A percentile compares a stretch with the other conserved stretches of the same genome.
These are phyloP conservation scores for Austroboletus novae-zelandiae DNA, from an alignment of 1,284 basidiomycete genomes.

Conservation along the genomic window DNA sequence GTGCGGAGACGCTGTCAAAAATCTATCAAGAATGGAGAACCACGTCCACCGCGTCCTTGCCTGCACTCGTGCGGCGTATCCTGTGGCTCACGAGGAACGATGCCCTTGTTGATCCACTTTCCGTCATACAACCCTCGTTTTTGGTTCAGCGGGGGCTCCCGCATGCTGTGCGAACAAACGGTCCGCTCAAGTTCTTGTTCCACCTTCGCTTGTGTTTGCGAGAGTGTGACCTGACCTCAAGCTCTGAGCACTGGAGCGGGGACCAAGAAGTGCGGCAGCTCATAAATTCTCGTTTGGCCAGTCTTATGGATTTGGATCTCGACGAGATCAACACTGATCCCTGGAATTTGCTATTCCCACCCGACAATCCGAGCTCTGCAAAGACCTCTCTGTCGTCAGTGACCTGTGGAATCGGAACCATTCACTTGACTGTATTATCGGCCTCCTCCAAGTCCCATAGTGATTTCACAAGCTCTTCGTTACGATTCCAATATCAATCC, in stretches of 20 bases:
- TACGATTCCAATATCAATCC: constrained; percentile 29
- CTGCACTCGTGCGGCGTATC: constrained; percentile 43
- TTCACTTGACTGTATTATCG: constrained; percentile 21
- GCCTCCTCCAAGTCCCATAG: constrained; percentile 23
- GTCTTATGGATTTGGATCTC: constrained; percentile 44
- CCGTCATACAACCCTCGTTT: constrained; percentile 77
- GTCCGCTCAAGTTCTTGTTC: constrained; percentile 67
- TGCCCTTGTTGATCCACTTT: constrained; percentile 67
- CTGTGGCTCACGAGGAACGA: constrained; percentile 47
- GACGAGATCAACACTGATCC: constrained; percentile 32
- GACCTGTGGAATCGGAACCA: constrained; percentile 19
- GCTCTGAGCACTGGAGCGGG: constrained; percentile 7
- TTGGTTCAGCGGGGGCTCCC: constrained; percentile 72
- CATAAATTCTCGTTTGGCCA: constrained; percentile 40
- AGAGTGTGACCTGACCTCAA: constrained; percentile 9
- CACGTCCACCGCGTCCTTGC: constrained; percentile 29
- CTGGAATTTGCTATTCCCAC: constrained; percentile 31
- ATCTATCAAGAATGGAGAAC: constrained; percentile 27
- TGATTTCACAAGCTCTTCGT: constrained; percentile 22
- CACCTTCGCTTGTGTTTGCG: constrained; percentile 63
- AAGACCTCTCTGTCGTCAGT: constrained; percentile 14
- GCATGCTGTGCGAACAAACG: constrained; percentile 59
- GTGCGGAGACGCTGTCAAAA: constrained; percentile 24
- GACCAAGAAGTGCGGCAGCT: constrained; percentile 27
- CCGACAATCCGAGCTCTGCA: constrained; percentile 4